Percentiles rank a stretch among this genome's conserved stretches.
Conservation (phyloP, 169 alveolate genomes). For the Perkinsus olseni region DNA sequence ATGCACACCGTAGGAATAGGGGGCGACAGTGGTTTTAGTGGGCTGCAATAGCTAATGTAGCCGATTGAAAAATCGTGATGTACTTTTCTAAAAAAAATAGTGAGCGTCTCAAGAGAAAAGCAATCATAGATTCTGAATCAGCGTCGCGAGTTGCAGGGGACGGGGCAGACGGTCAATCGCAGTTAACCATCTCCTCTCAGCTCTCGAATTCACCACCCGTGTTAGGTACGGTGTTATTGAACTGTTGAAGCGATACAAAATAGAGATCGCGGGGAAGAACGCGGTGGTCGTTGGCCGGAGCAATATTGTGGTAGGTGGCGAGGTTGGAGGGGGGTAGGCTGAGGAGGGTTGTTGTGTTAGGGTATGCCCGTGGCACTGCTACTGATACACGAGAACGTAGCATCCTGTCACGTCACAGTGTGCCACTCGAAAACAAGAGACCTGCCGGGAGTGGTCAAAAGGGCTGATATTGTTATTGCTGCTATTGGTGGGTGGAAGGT, state of each 20-base stretch:
- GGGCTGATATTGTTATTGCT: constrained; percentile 62
- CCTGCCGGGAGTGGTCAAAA: constrained; percentile 17
- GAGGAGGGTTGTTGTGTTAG: not conserved
- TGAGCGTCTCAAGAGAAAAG: too few species aligned
- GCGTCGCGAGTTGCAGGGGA: too few species aligned
- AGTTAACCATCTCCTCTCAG: too few species aligned
- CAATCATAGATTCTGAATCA: too few species aligned
- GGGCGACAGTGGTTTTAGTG: too few species aligned
- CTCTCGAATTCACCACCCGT: not conserved
- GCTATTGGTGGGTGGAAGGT: constrained; percentile 45
- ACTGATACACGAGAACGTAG: constrained; percentile 42
- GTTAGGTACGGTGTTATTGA: constrained; percentile 34
- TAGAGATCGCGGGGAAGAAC: constrained; percentile 44
- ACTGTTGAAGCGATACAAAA: constrained; percentile 35
- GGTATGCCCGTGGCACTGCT: constrained; percentile 41
- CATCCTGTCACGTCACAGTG: constrained; percentile 55
- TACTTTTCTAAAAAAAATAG: too few species aligned
- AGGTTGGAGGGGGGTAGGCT: not conserved
- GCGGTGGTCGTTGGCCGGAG: constrained; percentile 59
- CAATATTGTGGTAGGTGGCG: constrained; percentile 46
- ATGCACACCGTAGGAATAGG: constrained; percentile 48
- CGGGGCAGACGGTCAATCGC: too few species aligned
- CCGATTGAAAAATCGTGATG: too few species aligned
- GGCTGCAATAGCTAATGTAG: too few species aligned
- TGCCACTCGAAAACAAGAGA: constrained; percentile 48